phyloP scores from a whole-genome alignment of 495 filamentous ascomycete genomes.

The Neurospora sp. region DNA sequence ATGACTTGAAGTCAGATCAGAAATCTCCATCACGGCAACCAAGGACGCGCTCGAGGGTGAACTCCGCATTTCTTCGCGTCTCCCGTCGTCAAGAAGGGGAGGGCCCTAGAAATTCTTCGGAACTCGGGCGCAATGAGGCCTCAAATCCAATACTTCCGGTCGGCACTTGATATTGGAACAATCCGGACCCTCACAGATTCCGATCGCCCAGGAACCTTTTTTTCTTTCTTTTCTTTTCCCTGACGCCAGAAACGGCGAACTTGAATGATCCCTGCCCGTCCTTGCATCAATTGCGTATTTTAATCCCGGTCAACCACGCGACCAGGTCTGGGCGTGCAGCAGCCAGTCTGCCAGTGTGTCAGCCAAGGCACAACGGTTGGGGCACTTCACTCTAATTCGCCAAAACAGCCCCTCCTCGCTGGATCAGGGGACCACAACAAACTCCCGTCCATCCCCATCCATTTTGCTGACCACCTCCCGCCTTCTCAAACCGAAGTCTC shows the following conservation, averaged over 20 bases:
- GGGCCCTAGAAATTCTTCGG: not conserved
- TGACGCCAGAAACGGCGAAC: not conserved
- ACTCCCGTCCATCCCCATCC: not conserved
- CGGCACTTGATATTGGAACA: not conserved
- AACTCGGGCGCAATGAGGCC: not conserved
- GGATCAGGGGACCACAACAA: not conserved
- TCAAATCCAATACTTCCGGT: not conserved
- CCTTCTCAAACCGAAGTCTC: not conserved
- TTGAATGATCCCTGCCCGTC: conserved; percentile 4
- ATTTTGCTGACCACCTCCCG: not conserved
- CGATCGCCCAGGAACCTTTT: not conserved
- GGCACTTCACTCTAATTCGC: not conserved
- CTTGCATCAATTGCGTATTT: conserved; percentile 1
- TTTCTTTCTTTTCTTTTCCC: not conserved
- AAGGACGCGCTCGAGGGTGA: not conserved
- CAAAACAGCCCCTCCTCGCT: not conserved
- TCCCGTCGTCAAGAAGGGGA: not conserved
- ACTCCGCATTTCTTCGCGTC: not conserved
- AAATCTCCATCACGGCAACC: not conserved
- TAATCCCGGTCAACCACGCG: conserved; percentile 24
- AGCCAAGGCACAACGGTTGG: not conserved
- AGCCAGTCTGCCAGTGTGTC: not conserved
- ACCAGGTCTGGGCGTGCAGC: conserved; percentile 8
- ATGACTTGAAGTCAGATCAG: not conserved
- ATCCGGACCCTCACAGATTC: not conserved